These are phyloP conservation scores for Suhomyces sp. DNA, from an alignment of 805 yeast species.

Conservation along the genomic window DNA sequence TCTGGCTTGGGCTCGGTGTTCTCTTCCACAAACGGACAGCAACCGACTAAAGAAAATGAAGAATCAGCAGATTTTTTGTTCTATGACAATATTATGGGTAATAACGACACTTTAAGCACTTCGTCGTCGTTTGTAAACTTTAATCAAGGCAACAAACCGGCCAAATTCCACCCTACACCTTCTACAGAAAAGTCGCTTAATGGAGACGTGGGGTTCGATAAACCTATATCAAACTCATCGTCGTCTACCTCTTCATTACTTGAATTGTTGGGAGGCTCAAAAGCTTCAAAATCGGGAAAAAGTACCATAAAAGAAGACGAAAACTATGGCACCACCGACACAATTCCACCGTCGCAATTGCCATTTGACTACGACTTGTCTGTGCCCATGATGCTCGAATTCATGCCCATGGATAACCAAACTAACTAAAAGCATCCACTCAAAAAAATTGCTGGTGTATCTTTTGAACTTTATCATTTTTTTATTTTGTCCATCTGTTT, in stretches of 20 bases:
- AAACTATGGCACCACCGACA: not conserved
- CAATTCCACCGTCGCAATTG: conserved; percentile 9
- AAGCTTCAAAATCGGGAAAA: not conserved
- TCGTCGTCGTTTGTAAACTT: conserved; percentile 9
- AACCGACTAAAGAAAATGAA: conserved; percentile 1
- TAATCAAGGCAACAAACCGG: not conserved
- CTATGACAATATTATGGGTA: conserved; percentile 6
- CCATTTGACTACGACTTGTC: conserved; percentile 11
- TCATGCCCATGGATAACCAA: conserved; percentile 4
- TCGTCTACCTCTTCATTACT: not conserved
- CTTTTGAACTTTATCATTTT: not conserved
- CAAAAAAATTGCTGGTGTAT: not conserved
- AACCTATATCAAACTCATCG: not conserved
- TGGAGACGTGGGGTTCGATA: not conserved
- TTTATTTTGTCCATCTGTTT: not conserved
- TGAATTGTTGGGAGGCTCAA: not conserved
- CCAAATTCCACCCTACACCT: not conserved
- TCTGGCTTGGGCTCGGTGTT: conserved; percentile 11
- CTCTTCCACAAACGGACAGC: conserved; percentile 1
- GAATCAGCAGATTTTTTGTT: conserved; percentile 4
- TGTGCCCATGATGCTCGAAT: conserved; percentile 9
- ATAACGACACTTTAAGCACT: conserved; percentile 4
- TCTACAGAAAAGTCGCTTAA: not conserved
- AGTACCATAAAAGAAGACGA: not conserved
- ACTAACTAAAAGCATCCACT: not conserved